phyloP scores from a whole-genome alignment of 768 basidiomycete species.

The Lyophyllum decastes region DNA sequence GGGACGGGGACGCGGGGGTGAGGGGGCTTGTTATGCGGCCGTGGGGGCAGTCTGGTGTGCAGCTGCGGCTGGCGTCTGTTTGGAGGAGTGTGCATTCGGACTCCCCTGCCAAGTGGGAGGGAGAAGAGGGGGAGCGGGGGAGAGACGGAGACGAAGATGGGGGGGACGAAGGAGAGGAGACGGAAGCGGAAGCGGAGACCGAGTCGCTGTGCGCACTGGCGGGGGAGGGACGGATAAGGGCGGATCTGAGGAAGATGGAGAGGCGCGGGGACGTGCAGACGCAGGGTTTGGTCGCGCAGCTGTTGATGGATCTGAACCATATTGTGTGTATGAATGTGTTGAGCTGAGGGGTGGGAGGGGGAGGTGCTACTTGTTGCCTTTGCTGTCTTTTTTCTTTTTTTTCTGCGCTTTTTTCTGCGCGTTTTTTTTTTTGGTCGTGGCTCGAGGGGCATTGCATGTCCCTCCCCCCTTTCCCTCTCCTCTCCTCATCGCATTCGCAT shows the following conservation, averaged over 20 bases:
- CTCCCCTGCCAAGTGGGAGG: too few relatives aligned
- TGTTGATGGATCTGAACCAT: conserved; percentile 4
- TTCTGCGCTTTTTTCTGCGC: not conserved
- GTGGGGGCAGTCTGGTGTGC: conserved; percentile 8
- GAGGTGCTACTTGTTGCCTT: not conserved
- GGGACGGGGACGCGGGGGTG: not conserved
- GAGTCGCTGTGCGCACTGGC: not conserved
- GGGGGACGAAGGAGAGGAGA: too few relatives aligned
- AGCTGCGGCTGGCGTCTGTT: too few relatives aligned
- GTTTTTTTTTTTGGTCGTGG: too few relatives aligned
- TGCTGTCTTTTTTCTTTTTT: not conserved
- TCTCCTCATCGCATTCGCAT: too few relatives aligned
- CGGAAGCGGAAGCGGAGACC: not conserved
- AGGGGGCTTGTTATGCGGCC: not conserved
- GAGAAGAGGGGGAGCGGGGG: too few relatives aligned
- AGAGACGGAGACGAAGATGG: too few relatives aligned
- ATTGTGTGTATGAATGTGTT: not conserved
- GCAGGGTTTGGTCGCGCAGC: not conserved
- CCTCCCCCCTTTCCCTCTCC: too few relatives aligned
- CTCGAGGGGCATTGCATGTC: too few relatives aligned
- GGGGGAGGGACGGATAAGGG: not conserved
- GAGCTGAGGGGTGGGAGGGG: not conserved
- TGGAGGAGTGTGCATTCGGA: too few relatives aligned
- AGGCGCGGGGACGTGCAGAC: not conserved
- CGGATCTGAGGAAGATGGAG: not conserved